Evolutionary conservation across 2,329 filamentous ascomycete genomes (phyloP).

Genomic region (Cercospora sp.): DNA sequence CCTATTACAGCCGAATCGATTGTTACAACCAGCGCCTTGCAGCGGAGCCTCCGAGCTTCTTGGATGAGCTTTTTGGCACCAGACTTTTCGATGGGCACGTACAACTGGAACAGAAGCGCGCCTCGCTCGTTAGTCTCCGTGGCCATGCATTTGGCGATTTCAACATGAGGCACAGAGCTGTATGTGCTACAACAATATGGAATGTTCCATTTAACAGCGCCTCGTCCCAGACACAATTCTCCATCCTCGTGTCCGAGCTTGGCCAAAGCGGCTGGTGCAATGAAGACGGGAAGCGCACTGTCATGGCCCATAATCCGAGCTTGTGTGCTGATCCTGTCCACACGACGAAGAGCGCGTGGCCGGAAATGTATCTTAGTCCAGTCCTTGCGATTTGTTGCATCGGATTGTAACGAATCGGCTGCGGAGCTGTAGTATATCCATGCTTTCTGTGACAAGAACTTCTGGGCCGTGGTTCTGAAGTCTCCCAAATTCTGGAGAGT

Average conservation of each 20-base stretch:
- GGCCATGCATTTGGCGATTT: neutral
- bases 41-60: constrained; percentile 25
- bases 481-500: neutral
- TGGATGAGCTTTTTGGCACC: neutral
- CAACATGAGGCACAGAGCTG: neutral
- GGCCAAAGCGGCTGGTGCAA: neutral
- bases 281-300: constrained; percentile 12
- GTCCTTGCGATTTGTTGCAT: neutral
- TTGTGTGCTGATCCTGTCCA: neutral
- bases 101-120: neutral
- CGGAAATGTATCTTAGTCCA: neutral
- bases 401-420: neutral
- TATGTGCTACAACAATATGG: neutral
- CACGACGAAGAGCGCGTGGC: neutral
- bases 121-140: neutral
- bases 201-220: neutral
- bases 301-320: neutral
- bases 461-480: neutral
- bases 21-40: constrained; percentile 35
- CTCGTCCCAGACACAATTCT: neutral
- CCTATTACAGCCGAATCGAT: constrained; percentile 38
- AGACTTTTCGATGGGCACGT: neutral
- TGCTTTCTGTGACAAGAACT: constrained; percentile 14
- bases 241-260: neutral
- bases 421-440: constrained; percentile 9